phyloP scores from a whole-genome alignment of 2,329 filamentous ascomycete species.

The Malbranchea cinnamomea region DNA sequence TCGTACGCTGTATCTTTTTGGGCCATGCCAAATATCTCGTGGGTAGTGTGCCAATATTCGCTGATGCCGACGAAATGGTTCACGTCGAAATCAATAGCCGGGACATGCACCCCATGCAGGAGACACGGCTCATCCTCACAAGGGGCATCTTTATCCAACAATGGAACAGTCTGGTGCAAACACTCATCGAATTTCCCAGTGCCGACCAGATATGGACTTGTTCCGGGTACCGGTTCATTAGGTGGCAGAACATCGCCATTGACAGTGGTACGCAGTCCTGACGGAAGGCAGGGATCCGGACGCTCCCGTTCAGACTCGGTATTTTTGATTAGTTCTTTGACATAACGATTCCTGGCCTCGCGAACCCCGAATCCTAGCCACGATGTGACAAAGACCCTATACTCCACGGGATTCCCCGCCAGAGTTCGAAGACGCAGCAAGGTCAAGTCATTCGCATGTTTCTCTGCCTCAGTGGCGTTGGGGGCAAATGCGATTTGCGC shows the following conservation, averaged over 20 bases:
- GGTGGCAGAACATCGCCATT: constrained; percentile 45
- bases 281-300: constrained; percentile 81
- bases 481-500: constrained; percentile 97
- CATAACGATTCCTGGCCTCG: constrained; percentile 70
- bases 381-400: constrained; percentile 85
- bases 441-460: constrained; percentile 80
- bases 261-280: constrained; percentile 57
- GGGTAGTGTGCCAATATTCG: constrained; percentile 97
- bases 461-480: constrained; percentile 75
- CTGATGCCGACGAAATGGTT: constrained; percentile 98
- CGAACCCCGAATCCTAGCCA: constrained; percentile 98
- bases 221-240: constrained; percentile 21
- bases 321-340: constrained; percentile 57
- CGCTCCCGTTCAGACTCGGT: constrained; percentile 49
- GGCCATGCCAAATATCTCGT: constrained; percentile 72
- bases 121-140: constrained; percentile 76
- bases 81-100: constrained; percentile 88
- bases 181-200: constrained; percentile 83
- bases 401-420: constrained; percentile 62
- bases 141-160: constrained; percentile 76
- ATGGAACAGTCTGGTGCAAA: constrained; percentile 61
- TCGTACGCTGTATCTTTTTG: constrained; percentile 73
- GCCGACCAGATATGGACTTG: constrained; percentile 51
- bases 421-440: constrained; percentile 71
- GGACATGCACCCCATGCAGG: constrained; percentile 80